phyloP scores from a whole-genome alignment of 805 yeast genomes.

The Ogataea dorogensis region DNA sequence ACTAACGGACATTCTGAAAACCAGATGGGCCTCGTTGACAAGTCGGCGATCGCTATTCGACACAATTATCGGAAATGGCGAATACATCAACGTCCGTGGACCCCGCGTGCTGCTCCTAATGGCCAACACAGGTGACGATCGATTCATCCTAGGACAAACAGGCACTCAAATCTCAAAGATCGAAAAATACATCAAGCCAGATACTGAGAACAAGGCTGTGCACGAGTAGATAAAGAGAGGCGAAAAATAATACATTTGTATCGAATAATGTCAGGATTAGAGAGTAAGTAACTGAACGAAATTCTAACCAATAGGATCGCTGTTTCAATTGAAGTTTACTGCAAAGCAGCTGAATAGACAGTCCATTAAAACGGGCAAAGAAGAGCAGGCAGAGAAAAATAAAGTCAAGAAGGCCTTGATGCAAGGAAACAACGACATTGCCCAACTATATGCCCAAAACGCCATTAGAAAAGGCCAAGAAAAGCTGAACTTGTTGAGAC shows the following conservation, averaged over 20 bases:
- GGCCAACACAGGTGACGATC: slow-evolving; percentile 38
- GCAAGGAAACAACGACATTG: slow-evolving; percentile 88
- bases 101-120: slow-evolving; percentile 53
- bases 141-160: slow-evolving; percentile 13
- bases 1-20: background rate
- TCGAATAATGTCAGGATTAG: slow-evolving; percentile 6
- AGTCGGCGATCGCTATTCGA: slow-evolving; percentile 9
- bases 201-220: slow-evolving; percentile 16
- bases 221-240: slow-evolving; percentile 5
- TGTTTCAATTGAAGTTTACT: slow-evolving; percentile 77
- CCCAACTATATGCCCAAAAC: slow-evolving; percentile 90
- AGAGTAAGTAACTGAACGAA: slow-evolving; percentile 16
- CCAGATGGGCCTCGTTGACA: background rate
- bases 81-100: slow-evolving; percentile 51
- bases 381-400: slow-evolving; percentile 81
- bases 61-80: slow-evolving; percentile 36
- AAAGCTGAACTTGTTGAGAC: slow-evolving; percentile 70
- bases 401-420: slow-evolving; percentile 85
- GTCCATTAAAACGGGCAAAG: slow-evolving; percentile 87
- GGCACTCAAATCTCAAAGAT: slow-evolving; percentile 13
- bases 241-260: slow-evolving; percentile 1
- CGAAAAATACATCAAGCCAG: slow-evolving; percentile 25
- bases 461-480: slow-evolving; percentile 92
- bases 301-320: slow-evolving; percentile 46
- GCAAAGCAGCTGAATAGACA: slow-evolving; percentile 91